Evolutionary conservation across 106 monocot genomes (phyloP), one percentile per base, ranked within the genome.

Genomic region (Gastrodia elata): DNA sequence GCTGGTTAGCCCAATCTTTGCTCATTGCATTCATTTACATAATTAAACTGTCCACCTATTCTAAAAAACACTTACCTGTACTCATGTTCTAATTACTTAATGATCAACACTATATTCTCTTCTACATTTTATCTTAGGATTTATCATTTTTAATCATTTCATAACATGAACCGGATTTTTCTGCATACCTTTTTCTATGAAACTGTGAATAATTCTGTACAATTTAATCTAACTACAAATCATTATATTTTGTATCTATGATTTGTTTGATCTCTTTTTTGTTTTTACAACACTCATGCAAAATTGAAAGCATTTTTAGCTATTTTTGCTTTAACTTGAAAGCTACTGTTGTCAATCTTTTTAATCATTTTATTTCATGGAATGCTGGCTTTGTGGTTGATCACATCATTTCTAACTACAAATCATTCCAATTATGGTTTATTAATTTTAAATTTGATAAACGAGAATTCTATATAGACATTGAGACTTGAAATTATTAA

Each of bases 1-100:
- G 88, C 85, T 59, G 85, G 96, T 90, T 82, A 79, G 79, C 74
- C 73, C 65, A 38, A 18, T 33, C 5, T 70, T 64, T 72, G 16
- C 4, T 8, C 76, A 32, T 61, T 30, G 32, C 61, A 61, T 61
- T 27, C 27, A 61, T 32, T n/a, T n/a, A 61, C 13, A 61, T 61
- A 24, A 61, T 61, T 14, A 32, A 14, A 27, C 27, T 32, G 30
- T 30, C 61, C 13, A 10, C 0, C 22, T 32, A 30, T 61, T 25
- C 9, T 61, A 4, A 30, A 32, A 11, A 61, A 61, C 27, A 32
- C 28, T 32, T 9, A 32, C 11, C 27, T 32, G 30, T 13, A 33
- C 1, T 33, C n/a, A 30, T 33, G 10, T 11, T 32, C 11, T 11
- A 61, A 61, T 58, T 25, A 5, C 27, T 58, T 58, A 9, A 26